Evolutionary conservation across 805 yeast species (phyloP), one percentile per base, ranked within the genome.

Genomic region (Candida patagonica): DNA sequence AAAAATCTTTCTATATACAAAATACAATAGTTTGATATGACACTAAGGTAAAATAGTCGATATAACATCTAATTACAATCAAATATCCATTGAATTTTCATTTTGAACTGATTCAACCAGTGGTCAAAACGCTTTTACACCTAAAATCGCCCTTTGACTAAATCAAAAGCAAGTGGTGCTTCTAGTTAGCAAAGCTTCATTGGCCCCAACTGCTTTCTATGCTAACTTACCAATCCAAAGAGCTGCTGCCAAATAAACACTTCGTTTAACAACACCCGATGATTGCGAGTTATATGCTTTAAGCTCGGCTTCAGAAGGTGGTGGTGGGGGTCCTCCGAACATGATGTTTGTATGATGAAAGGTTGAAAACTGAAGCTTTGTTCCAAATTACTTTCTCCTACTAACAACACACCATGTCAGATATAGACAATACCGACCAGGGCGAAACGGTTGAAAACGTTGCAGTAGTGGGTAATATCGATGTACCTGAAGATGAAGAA

Each of bases 101-200:
- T n/a, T n/a, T n/a, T n/a, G n/a, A n/a, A n/a, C n/a, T n/a, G n/a
- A n/a, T n/a, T n/a, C n/a, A n/a, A n/a, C n/a, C n/a, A n/a, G n/a
- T n/a, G n/a, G n/a, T n/a, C n/a, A n/a, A n/a, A n/a, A n/a, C n/a
- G n/a, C n/a, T n/a, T n/a, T n/a, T n/a, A n/a, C 9, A 30, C 17
- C 53, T 51, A 61, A 46, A 61, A 61, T 31, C 61, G 59, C 43
- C 63, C 63, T 45, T 52, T 54, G 50, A 61, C 51, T 30, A 61
- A 56, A 47, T 61, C 63, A 43, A 61, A 49, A 30, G 63, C 66
- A 37, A 59, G 51, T 27, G 66, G 66, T 38, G 65, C 61, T 55
- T 25, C 38, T 7, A 32, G 4, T 12, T 19, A n/a, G 10, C 25
- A 22, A 22, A 32, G 9, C 35, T 15, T 5, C 35, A 17, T 5